Conservation (phyloP, 768 basidiomycete species). For the Asterophora parasitica region DNA sequence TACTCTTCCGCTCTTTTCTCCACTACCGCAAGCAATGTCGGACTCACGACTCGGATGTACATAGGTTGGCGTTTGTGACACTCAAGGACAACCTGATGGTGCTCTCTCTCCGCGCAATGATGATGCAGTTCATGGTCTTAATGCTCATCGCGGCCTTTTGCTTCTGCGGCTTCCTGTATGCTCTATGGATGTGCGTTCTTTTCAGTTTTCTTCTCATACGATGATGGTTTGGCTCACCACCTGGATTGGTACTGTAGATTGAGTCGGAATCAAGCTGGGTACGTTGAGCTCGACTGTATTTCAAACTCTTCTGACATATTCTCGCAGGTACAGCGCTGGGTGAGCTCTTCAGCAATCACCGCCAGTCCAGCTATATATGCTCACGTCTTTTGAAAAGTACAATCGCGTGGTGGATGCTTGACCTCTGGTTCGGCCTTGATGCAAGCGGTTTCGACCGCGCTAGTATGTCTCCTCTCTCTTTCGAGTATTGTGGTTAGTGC, state of each 20-base stretch:
- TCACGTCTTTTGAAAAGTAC: constrained; percentile 14
- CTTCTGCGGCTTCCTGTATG: constrained; percentile 90
- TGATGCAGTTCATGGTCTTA: constrained; percentile 79
- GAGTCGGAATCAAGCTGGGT: constrained; percentile 58
- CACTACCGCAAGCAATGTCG: neutral
- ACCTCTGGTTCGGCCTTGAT: constrained; percentile 93
- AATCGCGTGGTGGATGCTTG: constrained; percentile 96
- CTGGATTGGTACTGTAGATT: constrained; percentile 37
- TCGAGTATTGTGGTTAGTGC: neutral
- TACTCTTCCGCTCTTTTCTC: constrained; percentile 16
- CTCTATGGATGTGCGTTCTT: constrained; percentile 80
- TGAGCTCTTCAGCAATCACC: constrained; percentile 7
- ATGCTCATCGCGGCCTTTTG: constrained; percentile 87
- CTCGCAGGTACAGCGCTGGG: constrained; percentile 27
- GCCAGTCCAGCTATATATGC: neutral
- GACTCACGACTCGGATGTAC: constrained; percentile 3
- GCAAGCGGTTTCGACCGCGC: constrained; percentile 83
- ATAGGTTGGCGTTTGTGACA: constrained; percentile 85
- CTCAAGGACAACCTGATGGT: constrained; percentile 79
- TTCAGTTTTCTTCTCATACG: neutral
- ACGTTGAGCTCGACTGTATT: constrained; percentile 14
- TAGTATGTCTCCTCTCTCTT: constrained; percentile 41
- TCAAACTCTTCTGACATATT: neutral
- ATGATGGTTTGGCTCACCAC: constrained; percentile 1
- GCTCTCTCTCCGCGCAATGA: constrained; percentile 84